Conservation (phyloP, 345 rosid species). For the Rubroshorea leprosula region DNA sequence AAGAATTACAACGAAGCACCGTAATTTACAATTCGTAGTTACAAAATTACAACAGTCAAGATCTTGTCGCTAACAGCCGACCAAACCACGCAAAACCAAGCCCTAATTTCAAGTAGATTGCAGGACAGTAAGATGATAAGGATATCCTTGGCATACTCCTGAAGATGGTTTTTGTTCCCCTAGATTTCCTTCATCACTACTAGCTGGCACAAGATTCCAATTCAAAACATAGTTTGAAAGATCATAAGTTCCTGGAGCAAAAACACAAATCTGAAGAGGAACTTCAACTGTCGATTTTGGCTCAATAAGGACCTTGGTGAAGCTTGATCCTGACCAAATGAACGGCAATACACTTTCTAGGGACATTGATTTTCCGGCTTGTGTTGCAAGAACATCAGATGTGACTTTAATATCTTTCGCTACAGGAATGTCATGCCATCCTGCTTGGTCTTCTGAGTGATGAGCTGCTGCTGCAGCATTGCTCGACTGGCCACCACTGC, state of each 20-base stretch:
- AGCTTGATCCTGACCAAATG: slow-evolving; percentile 79
- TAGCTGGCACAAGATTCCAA: slow-evolving; percentile 44
- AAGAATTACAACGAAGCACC: slow-evolving; percentile 15
- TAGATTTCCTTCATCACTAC: slow-evolving; percentile 22
- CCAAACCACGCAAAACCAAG: neutral
- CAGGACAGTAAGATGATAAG: slow-evolving; percentile 60
- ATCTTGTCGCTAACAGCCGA: neutral
- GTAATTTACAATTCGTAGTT: slow-evolving; percentile 23
- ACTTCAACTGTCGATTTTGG: slow-evolving; percentile 52
- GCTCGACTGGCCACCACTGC: slow-evolving; percentile 20
- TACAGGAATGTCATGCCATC: slow-evolving; percentile 53
- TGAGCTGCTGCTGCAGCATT: slow-evolving; percentile 21
- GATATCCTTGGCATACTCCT: slow-evolving; percentile 72
- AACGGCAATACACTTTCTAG: slow-evolving; percentile 54
- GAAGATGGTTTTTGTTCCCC: slow-evolving; percentile 30
- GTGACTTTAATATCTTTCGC: slow-evolving; percentile 47
- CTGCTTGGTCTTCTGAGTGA: slow-evolving; percentile 42
- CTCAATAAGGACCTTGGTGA: slow-evolving; percentile 45
- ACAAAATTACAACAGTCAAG: slow-evolving; percentile 6
- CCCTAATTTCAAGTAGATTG: slow-evolving; percentile 33
- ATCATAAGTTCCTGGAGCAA: slow-evolving; percentile 72
- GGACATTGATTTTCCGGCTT: slow-evolving; percentile 25
- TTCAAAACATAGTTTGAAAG: slow-evolving; percentile 66
- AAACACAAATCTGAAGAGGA: slow-evolving; percentile 64
- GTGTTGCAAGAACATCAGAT: slow-evolving; percentile 33